A percentile compares a stretch with the other conserved stretches of the same genome.
Conservation (phyloP, 2,329 filamentous ascomycete genomes). For the Leptographium procerum region DNA sequence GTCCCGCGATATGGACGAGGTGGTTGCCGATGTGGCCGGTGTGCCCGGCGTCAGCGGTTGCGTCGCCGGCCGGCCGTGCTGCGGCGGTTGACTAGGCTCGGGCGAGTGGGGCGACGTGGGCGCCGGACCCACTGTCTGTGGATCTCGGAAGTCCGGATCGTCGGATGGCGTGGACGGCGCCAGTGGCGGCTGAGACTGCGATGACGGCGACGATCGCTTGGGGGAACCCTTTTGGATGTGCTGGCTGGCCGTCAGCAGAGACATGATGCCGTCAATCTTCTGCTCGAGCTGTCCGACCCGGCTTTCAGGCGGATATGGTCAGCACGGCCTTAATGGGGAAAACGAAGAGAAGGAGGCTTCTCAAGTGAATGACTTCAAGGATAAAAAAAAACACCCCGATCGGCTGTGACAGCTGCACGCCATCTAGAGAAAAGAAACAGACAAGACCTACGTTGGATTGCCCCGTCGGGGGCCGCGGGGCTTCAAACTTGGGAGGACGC, state of each 20-base stretch:
- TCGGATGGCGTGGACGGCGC: neutral
- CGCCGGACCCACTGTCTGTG: neutral
- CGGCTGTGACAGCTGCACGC: too few relatives aligned
- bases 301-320: slow-evolving; percentile 10
- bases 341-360: neutral
- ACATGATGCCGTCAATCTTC: slow-evolving; percentile 28
- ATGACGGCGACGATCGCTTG: neutral
- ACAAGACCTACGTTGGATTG: slow-evolving; percentile 11
- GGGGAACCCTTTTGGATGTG: slow-evolving; percentile 13
- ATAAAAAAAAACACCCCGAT: too few relatives aligned
- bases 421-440: neutral
- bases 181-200: neutral
- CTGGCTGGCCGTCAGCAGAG: slow-evolving; percentile 22
- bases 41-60: neutral
- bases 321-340: neutral
- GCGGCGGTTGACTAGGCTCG: neutral
- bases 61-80: neutral
- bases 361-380: neutral
- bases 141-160: neutral
- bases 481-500: slow-evolving; percentile 13
- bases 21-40: neutral
- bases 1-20: neutral
- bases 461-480: slow-evolving; percentile 13
- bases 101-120: neutral
- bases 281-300: slow-evolving; percentile 26